Evolutionary conservation across 768 basidiomycete genomes (phyloP), one percentile per base, ranked within the genome.

Genomic region (Tricholoma furcatifolium): DNA sequence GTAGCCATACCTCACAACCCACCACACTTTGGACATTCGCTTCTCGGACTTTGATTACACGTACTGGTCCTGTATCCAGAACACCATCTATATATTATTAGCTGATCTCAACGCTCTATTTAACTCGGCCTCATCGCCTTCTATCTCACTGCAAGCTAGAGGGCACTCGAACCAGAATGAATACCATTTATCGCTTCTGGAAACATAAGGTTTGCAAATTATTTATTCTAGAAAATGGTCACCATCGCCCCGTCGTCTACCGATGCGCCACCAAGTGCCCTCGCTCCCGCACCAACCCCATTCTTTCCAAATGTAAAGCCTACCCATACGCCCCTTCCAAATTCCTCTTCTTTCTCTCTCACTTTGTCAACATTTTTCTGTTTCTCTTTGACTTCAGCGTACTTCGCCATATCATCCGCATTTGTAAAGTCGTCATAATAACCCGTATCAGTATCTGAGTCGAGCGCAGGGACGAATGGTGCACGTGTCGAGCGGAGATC

Each of bases 321-420:
- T 48, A 92, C 91, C 91, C 91, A 93, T 39, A 93, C 88, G 4
- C 91, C 91, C 43, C 91, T 73, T 2, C 77, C 67, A 60, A 80
- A 72, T 3, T 77, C 68, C 54, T 92, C 91, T 3, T 91, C 92
- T 68, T 90, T 90, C 74, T 98, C 96, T 68, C 80, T 84, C 15
- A 98, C 91, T 51, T 81, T 81, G 21, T 96, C 96, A 21, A 99
- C 95, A 65, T 98, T 95, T 63, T 73, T 76, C 72, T 98, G 94
- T 72, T 98, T 99, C 76, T 97, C 97, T 70, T 90, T 84, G 6
- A 99, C 97, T 68, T 99, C 96, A 10, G 95, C 93, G 65, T 98
- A 98, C 73, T 98, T 98, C 45, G 92, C 93, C 95, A 98, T 98
- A 65, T 98, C 96, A 53, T 95, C 91, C 4, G 80, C 73, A 3